These are phyloP conservation scores for Pichia insulana DNA, from an alignment of 805 yeast genomes.

Conservation along the genomic window DNA sequence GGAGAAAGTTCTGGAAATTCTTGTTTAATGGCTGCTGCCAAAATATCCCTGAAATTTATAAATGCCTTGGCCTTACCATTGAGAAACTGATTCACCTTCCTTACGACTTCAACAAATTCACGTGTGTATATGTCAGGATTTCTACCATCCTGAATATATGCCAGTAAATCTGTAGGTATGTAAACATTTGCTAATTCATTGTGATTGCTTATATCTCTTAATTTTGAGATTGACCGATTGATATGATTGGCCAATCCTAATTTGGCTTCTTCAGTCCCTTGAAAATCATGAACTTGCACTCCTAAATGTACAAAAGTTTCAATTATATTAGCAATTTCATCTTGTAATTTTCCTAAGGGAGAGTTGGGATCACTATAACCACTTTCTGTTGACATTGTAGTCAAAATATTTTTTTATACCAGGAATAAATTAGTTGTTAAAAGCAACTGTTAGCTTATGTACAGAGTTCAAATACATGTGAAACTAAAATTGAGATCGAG, in stretches of 20 bases:
- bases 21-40: constrained; percentile 59
- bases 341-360: constrained; percentile 25
- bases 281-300: constrained; percentile 86
- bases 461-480: no score
- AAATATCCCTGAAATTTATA: constrained; percentile 44
- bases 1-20: constrained; percentile 72
- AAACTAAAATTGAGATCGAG: no score
- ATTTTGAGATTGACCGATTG: constrained; percentile 29
- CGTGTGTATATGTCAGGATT: constrained; percentile 96
- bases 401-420: background rate
- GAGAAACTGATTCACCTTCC: constrained; percentile 78
- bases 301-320: constrained; percentile 87
- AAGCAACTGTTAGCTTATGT: no score
- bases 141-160: constrained; percentile 91
- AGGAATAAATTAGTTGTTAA: no score
- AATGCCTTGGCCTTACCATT: constrained; percentile 73
- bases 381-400: constrained; percentile 25
- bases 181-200: constrained; percentile 34
- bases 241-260: constrained; percentile 44
- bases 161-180: constrained; percentile 77
- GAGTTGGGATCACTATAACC: constrained; percentile 15
- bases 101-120: constrained; percentile 92
- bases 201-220: constrained; percentile 27
- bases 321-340: constrained; percentile 42
- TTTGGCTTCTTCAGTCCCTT: constrained; percentile 77